Percentiles rank a stretch among this genome's conserved stretches.
phyloP scores from a whole-genome alignment of 331 rosid genomes.

The Malus hybrid region DNA sequence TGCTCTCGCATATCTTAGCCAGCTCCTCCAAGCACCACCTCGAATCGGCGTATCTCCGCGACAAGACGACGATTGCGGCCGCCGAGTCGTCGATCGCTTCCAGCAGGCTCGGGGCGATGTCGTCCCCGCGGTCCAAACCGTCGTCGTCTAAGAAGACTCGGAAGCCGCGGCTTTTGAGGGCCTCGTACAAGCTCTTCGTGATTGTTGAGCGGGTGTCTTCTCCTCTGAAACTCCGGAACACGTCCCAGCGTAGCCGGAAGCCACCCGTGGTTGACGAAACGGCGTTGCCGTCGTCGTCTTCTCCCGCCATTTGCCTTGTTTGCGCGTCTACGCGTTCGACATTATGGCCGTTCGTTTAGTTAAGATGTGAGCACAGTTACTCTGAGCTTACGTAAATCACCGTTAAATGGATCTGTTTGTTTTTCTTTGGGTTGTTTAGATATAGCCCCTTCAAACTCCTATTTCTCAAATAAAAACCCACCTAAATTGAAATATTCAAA shows the following conservation, averaged over 20 bases:
- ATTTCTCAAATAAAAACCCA: too few relatives aligned
- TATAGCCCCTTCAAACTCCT: too few relatives aligned
- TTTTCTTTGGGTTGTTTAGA: too few relatives aligned
- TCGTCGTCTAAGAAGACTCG: constrained; percentile 52
- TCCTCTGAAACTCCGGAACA: constrained; percentile 67
- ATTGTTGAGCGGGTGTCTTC: constrained; percentile 40
- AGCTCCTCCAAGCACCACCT: constrained; percentile 65
- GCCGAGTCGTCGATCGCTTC: constrained; percentile 67
- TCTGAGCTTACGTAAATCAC: too few relatives aligned
- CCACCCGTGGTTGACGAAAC: constrained; percentile 14
- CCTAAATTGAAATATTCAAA: too few relatives aligned
- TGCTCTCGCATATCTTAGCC: constrained; percentile 27
- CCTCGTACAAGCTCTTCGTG: constrained; percentile 23
- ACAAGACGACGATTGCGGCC: constrained; percentile 46
- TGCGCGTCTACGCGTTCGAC: not conserved
- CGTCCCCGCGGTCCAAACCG: constrained; percentile 49
- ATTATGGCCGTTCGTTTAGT: too few relatives aligned
- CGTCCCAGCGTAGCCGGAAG: constrained; percentile 65
- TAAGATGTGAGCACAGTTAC: too few relatives aligned
- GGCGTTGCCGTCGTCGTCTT: not conserved
- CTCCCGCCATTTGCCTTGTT: not conserved
- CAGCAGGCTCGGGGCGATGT: constrained; percentile 26
- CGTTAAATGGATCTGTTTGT: too few relatives aligned
- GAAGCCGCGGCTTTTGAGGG: constrained; percentile 22
- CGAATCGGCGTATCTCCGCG: constrained; percentile 42